A percentile compares a stretch with the other conserved stretches of the same genome.
Conservation (phyloP, 345 rosid species). For the Physaria fendleri region DNA sequence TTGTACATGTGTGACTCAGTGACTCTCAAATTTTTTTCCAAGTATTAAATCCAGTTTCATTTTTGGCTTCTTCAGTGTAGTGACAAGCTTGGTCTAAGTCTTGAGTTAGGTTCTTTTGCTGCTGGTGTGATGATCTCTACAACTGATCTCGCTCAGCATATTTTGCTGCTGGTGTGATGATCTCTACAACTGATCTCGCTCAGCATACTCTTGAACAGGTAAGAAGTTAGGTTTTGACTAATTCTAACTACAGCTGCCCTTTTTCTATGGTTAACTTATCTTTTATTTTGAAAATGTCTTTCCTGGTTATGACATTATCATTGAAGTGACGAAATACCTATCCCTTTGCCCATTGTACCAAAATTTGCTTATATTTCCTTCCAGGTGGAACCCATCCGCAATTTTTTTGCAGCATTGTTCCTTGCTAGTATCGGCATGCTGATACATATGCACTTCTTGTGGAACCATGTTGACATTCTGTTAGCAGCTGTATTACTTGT, state of each 20-base stretch:
- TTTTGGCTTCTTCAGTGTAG: constrained; percentile 68
- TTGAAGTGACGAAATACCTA: neutral
- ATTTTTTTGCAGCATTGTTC: constrained; percentile 89
- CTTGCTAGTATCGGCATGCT: constrained; percentile 93
- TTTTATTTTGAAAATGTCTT: neutral
- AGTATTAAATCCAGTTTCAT: constrained; percentile 8
- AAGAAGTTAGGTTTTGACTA: constrained; percentile 23
- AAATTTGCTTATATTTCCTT: constrained; percentile 1
- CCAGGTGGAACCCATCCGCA: constrained; percentile 91
- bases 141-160: constrained; percentile 91
- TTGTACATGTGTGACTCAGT: constrained; percentile 8
- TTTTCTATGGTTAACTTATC: constrained; percentile 11
- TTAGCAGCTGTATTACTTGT: constrained; percentile 79
- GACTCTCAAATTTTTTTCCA: neutral
- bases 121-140: constrained; percentile 99
- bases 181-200: constrained; percentile 92
- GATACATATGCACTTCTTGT: constrained; percentile 82
- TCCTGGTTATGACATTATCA: neutral
- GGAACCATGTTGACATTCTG: constrained; percentile 88
- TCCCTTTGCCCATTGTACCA: neutral
- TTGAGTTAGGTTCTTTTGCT: constrained; percentile 97
- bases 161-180: constrained; percentile 99
- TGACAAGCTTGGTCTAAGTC: constrained; percentile 93
- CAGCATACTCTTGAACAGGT: constrained; percentile 96
- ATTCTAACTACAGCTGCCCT: no score